Conservation (phyloP, 768 basidiomycete genomes). For the Russula emetica region DNA sequence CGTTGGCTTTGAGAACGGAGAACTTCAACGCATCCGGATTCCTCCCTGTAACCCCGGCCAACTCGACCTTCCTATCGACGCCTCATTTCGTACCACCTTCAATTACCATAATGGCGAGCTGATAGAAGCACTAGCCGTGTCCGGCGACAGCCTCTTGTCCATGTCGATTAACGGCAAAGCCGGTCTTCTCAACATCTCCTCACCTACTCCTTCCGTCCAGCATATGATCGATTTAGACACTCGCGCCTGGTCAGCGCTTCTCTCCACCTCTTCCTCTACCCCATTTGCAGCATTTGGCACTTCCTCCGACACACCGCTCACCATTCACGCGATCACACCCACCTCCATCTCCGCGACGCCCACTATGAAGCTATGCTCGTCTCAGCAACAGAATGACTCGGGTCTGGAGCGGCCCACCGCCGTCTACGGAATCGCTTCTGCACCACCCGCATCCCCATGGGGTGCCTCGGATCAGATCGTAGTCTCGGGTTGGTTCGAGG, state of each 20-base stretch:
- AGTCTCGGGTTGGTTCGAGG: constrained; percentile 81
- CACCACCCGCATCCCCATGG: constrained; percentile 60
- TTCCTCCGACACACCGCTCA: constrained; percentile 55
- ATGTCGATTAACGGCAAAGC: constrained; percentile 55
- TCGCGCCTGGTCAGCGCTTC: constrained; percentile 61
- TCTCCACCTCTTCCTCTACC: constrained; percentile 47
- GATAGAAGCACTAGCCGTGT: constrained; percentile 54
- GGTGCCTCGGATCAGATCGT: constrained; percentile 68
- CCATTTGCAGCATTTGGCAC: constrained; percentile 69
- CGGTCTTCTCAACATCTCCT: constrained; percentile 35
- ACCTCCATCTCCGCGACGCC: constrained; percentile 47
- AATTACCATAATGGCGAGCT: constrained; percentile 43
- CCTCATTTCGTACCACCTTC: constrained; percentile 26
- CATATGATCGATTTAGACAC: constrained; percentile 43
- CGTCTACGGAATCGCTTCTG: constrained; percentile 66
- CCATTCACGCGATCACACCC: constrained; percentile 50
- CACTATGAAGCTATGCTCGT: constrained; percentile 45
- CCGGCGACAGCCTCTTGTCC: constrained; percentile 45
- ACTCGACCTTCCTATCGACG: constrained; percentile 25
- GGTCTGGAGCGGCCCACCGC: constrained; percentile 41
- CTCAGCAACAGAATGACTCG: constrained; percentile 29
- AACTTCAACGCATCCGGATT: constrained; percentile 45
- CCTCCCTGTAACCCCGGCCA: constrained; percentile 30
- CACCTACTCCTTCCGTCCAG: constrained; percentile 24
- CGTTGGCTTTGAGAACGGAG: constrained; percentile 59